Percentiles rank a stretch among this genome's conserved stretches.
Evolutionary conservation across 371 early-diverging fungal genomes (phyloP).

Genomic region (Rhizopus delemar): DNA sequence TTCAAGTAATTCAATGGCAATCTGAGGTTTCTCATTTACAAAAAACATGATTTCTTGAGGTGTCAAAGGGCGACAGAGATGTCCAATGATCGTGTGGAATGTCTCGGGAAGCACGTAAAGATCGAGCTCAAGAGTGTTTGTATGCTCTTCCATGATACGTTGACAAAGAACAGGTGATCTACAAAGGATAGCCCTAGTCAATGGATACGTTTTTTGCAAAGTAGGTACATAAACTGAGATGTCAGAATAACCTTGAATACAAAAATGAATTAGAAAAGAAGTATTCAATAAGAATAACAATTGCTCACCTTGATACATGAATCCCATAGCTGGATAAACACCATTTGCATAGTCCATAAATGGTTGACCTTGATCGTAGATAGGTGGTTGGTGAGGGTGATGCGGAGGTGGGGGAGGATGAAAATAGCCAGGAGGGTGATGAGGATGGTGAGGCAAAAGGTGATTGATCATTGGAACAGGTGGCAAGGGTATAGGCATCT

Average conservation of each 20-base stretch:
- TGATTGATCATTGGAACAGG: slow-evolving; percentile 30
- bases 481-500: slow-evolving; percentile 33
- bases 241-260: slow-evolving; percentile 34
- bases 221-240: slow-evolving; percentile 38
- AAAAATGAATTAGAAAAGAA: background rate
- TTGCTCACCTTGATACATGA: slow-evolving; percentile 21
- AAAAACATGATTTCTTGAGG: slow-evolving; percentile 36
- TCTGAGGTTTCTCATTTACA: slow-evolving; percentile 39
- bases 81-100: slow-evolving; percentile 34
- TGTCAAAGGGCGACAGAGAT: slow-evolving; percentile 34
- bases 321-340: slow-evolving; percentile 17
- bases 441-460: slow-evolving; percentile 19
- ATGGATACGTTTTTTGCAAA: slow-evolving; percentile 32
- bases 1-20: slow-evolving; percentile 39
- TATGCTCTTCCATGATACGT: slow-evolving; percentile 31
- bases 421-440: slow-evolving; percentile 19
- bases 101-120: slow-evolving; percentile 34
- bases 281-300: background rate
- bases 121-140: slow-evolving; percentile 29
- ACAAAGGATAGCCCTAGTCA: slow-evolving; percentile 34
- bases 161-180: slow-evolving; percentile 43
- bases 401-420: slow-evolving; percentile 17
- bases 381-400: slow-evolving; percentile 23
- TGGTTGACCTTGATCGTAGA: slow-evolving; percentile 25
- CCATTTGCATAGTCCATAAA: slow-evolving; percentile 25